Conservation (phyloP, 2,329 filamentous ascomycete species). For the Metarhizium sp. region DNA sequence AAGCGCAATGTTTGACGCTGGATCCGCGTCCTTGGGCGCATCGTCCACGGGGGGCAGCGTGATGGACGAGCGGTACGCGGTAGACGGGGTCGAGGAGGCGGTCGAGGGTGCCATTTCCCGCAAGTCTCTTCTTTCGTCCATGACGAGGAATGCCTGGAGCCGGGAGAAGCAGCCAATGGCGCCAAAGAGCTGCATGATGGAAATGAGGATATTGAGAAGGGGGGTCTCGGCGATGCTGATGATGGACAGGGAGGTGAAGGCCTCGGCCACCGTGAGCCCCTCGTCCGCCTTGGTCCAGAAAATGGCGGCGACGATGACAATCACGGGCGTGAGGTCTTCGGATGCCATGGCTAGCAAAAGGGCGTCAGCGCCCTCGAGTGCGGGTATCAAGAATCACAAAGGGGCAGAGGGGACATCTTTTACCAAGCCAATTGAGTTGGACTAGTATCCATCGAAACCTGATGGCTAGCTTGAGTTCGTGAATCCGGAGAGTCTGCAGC, state of each 20-base stretch:
- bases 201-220: constrained; percentile 21
- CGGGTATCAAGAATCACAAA: background rate
- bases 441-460: constrained; percentile 26
- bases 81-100: background rate
- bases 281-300: constrained; percentile 20
- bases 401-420: background rate
- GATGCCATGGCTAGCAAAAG: constrained; percentile 14
- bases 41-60: background rate
- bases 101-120: background rate
- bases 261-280: constrained; percentile 21
- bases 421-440: constrained; percentile 20
- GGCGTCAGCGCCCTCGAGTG: background rate
- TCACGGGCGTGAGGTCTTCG: constrained; percentile 19
- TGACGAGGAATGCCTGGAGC: constrained; percentile 22
- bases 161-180: constrained; percentile 22
- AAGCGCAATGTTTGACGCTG: background rate
- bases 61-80: background rate
- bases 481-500: constrained; percentile 24
- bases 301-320: constrained; percentile 24
- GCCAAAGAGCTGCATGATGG: constrained; percentile 23
- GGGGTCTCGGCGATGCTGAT: constrained; percentile 23
- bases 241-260: constrained; percentile 27
- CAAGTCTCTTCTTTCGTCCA: constrained; percentile 14
- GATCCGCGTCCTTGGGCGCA: background rate
- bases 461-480: constrained; percentile 29